Evolutionary conservation across 345 rosid genomes (phyloP).

Genomic region (Erucastrum elatum): DNA sequence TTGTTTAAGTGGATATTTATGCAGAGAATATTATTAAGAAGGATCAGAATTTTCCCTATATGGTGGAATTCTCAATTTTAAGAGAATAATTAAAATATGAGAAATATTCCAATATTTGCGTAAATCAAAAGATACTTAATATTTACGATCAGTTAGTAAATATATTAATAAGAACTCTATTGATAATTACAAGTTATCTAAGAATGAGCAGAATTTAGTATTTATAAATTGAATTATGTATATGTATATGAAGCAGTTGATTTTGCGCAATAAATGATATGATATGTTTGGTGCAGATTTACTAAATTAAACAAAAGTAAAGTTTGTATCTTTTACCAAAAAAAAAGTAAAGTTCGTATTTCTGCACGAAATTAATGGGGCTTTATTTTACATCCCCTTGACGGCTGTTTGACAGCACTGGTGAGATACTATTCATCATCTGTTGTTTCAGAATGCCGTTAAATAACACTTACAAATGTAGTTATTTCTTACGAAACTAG

Average conservation of each 20-base stretch:
- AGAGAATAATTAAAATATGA: neutral
- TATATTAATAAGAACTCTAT: neutral
- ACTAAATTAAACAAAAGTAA: neutral
- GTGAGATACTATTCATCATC: neutral
- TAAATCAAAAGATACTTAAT: neutral
- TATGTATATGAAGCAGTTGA: neutral
- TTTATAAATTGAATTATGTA: neutral
- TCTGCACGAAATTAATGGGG: neutral
- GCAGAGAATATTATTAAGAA: neutral
- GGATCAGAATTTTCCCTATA: neutral
- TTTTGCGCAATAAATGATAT: neutral
- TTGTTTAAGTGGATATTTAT: constrained; percentile 1
- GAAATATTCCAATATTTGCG: neutral
- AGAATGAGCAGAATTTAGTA: neutral
- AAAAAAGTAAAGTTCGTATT: neutral
- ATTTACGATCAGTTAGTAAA: neutral
- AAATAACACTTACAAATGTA: neutral
- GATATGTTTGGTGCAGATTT: neutral
- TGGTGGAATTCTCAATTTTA: neutral
- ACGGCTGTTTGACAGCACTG: constrained; percentile 16
- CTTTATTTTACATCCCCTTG: constrained; percentile 16
- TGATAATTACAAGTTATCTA: neutral
- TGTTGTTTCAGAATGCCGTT: neutral
- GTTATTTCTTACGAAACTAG: neutral
- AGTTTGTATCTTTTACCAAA: no score